Evolutionary conservation across 305 asterid genomes (phyloP).

Genomic region (Fraxinus xanthoxyloides): DNA sequence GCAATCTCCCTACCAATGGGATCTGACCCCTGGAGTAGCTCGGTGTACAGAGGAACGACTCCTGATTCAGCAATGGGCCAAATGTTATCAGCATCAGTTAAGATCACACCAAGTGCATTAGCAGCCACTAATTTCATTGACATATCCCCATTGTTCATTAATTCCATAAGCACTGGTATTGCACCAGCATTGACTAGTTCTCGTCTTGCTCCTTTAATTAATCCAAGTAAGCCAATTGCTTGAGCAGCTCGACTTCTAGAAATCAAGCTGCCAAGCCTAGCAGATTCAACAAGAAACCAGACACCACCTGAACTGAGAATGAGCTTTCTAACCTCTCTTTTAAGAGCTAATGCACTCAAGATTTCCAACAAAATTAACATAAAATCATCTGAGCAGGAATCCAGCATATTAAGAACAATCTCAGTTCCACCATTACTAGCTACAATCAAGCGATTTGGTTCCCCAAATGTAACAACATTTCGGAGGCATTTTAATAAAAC

Average conservation of each 20-base stretch:
- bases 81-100: slow-evolving; percentile 34
- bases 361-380: slow-evolving; percentile 45
- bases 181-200: slow-evolving; percentile 43
- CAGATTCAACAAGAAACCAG: slow-evolving; percentile 51
- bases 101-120: slow-evolving; percentile 58
- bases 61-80: slow-evolving; percentile 45
- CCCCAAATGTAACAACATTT: slow-evolving; percentile 38
- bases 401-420: slow-evolving; percentile 38
- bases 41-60: slow-evolving; percentile 40
- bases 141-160: neutral
- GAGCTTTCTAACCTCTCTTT: slow-evolving; percentile 50
- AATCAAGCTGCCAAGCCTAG: slow-evolving; percentile 41
- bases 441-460: slow-evolving; percentile 32
- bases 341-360: slow-evolving; percentile 55
- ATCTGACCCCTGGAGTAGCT: slow-evolving; percentile 44
- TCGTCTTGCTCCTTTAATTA: slow-evolving; percentile 43
- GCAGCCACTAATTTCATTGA: slow-evolving; percentile 45
- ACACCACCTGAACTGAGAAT: slow-evolving; percentile 36
- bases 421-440: slow-evolving; percentile 43
- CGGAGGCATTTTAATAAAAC: slow-evolving; percentile 53
- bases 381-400: slow-evolving; percentile 26
- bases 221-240: slow-evolving; percentile 54
- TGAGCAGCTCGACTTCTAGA: slow-evolving; percentile 72
- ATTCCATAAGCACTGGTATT: slow-evolving; percentile 27
- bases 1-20: slow-evolving; percentile 47